Base-by-base conservation (phyloP, 495 filamentous ascomycete species). In the Penicillium mononematosum region DNA sequence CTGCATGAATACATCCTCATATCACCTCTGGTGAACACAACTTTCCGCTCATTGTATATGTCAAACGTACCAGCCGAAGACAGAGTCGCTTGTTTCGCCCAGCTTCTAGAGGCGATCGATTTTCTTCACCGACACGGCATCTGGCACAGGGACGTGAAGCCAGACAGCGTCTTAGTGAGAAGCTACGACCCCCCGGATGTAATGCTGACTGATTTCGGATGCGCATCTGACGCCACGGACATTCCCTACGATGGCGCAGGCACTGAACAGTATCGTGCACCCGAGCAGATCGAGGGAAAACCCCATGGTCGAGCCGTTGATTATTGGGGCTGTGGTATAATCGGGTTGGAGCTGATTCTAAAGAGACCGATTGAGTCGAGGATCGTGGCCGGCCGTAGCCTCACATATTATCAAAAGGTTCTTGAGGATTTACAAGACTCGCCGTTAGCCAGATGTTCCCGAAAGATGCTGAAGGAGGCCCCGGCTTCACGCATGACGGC, bases 71-170 rank as follows among this genome's bases (percentile, higher is more conserved):
- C 41, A 9, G 8, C 17, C 2, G 25, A 32, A 16, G 52, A 25
- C n/a, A 46, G 25, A 45, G 22, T 11, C 9, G 44, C 14, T 3
- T 55, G 44, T 17, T 55, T 46, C 41, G 16, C 17, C 20, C 52
- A 46, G 41, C 25, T 55, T 6, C 12, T 55, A 16, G 52, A 46
- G 25, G 41, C 52, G 32, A 90, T 96, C 58, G 91, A 93, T 70
- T 96, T 94, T 70, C 70, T 96, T 38, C 91, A 96, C 70, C 83
- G 86, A 3, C 90, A 94, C 72, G 90, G 90, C 17, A 85, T 95
- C 43, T 84, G 91, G 14, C 91, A 96, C 67, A 85, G 90, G 49
- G 91, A 96, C 71, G 92, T 95, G 74, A 96, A 94, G 68, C 91
- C 91, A 0, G 91, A 94, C 70, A 96, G 95, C 60, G 24, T 55